Evolutionary conservation across 2,329 filamentous ascomycete genomes (phyloP).

Genomic region (Xylariaceae sp.): DNA sequence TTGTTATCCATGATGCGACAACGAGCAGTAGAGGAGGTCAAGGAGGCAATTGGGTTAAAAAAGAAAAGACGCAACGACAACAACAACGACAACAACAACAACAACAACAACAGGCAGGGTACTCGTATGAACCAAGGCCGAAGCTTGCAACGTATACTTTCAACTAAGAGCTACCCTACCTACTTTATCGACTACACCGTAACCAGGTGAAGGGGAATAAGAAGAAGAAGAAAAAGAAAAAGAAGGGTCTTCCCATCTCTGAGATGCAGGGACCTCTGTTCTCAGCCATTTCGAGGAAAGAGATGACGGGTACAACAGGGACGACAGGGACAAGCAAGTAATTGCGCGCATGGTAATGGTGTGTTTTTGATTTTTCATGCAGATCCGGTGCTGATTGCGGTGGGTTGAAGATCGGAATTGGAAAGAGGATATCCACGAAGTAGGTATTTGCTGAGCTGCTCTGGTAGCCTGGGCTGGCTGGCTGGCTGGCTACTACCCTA

Average conservation of each 20-base stretch:
- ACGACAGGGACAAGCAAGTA: not conserved
- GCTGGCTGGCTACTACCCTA: too few relatives aligned
- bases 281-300: slow-evolving; percentile 4
- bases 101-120: slow-evolving; percentile 2
- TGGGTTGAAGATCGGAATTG: slow-evolving; percentile 17
- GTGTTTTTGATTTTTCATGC: not conserved
- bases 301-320: not conserved
- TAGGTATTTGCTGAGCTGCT: too few relatives aligned
- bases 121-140: slow-evolving; percentile 9
- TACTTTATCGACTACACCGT: not conserved
- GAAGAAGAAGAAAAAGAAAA: slow-evolving; percentile 6
- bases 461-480: too few relatives aligned
- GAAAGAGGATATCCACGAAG: slow-evolving; percentile 12
- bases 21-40: too few relatives aligned
- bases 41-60: not conserved
- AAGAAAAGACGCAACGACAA: not conserved
- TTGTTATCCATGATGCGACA: not conserved
- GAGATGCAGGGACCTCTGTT: slow-evolving; percentile 6
- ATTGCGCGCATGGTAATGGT: not conserved
- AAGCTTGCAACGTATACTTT: slow-evolving; percentile 16
- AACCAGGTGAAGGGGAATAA: not conserved
- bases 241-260: slow-evolving; percentile 14
- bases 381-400: slow-evolving; percentile 14
- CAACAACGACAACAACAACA: too few relatives aligned
- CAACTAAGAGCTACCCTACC: not conserved